A percentile compares a stretch with the other conserved stretches of the same genome.
phyloP scores from a whole-genome alignment of 148 eudicot species.

The Nyssa sinensis region DNA sequence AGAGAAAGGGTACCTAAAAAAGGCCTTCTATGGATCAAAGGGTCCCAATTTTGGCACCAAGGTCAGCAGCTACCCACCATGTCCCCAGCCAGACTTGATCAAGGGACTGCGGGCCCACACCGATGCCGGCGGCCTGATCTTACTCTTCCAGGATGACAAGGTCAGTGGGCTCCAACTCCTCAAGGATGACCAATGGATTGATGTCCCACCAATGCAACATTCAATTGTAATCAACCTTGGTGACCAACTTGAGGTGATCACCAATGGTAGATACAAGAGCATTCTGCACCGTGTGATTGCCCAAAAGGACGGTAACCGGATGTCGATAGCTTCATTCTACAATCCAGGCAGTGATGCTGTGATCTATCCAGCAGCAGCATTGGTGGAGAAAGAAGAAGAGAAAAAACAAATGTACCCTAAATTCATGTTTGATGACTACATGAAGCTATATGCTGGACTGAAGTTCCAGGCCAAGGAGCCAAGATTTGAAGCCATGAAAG shows the following conservation, averaged over 20 bases:
- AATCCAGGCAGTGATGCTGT: constrained; percentile 58
- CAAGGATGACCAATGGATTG: constrained; percentile 64
- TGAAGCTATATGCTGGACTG: constrained; percentile 46
- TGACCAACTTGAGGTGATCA: constrained; percentile 75
- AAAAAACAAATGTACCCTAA: constrained; percentile 41
- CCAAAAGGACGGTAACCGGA: constrained; percentile 44
- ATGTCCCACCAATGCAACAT: constrained; percentile 80
- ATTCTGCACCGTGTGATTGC: constrained; percentile 50
- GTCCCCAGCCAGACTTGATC: constrained; percentile 70
- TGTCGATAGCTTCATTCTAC: constrained; percentile 60
- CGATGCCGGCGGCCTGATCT: constrained; percentile 80
- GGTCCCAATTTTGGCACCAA: constrained; percentile 75
- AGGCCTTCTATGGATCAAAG: constrained; percentile 55
- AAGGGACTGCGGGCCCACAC: constrained; percentile 85
- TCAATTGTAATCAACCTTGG: constrained; percentile 79
- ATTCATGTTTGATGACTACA: constrained; percentile 58
- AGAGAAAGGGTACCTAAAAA: constrained; percentile 73
- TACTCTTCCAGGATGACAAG: constrained; percentile 70
- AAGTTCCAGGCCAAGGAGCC: constrained; percentile 76
- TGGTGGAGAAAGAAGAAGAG: constrained; percentile 33
- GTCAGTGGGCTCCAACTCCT: constrained; percentile 81
- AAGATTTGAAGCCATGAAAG: constrained; percentile 70
- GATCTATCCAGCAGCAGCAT: constrained; percentile 45
- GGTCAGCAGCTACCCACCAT: constrained; percentile 78
- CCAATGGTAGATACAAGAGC: constrained; percentile 59